A percentile compares a stretch with the other conserved stretches of the same genome.
Evolutionary conservation across 805 yeast species (phyloP).

Genomic region (Saccharomycopsis fodiens): DNA sequence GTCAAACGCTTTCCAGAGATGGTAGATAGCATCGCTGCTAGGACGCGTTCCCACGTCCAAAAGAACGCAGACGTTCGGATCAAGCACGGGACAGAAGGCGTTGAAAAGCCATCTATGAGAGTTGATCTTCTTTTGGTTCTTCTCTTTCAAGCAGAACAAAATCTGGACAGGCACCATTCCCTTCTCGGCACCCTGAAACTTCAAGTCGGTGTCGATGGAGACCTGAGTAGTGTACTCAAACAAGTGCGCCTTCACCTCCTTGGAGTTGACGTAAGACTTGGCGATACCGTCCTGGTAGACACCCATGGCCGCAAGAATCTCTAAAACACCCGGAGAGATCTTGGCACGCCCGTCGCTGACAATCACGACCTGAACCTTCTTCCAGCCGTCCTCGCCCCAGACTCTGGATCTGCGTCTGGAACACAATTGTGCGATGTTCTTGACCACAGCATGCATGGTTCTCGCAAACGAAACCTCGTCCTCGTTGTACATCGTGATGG

Average conservation of each 20-base stretch:
- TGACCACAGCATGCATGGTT: slow-evolving; percentile 91
- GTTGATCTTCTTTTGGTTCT: slow-evolving; percentile 87
- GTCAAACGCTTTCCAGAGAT: slow-evolving; percentile 96
- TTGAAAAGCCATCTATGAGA: slow-evolving; percentile 98
- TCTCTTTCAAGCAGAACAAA: slow-evolving; percentile 85
- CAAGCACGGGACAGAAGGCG: slow-evolving; percentile 84
- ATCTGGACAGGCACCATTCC: slow-evolving; percentile 93
- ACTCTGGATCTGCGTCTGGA: slow-evolving; percentile 72
- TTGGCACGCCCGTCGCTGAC: slow-evolving; percentile 94
- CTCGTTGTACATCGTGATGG: slow-evolving; percentile 97
- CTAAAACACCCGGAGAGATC: slow-evolving; percentile 76
- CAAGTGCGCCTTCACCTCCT: slow-evolving; percentile 86
- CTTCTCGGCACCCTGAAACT: slow-evolving; percentile 84
- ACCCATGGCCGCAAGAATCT: slow-evolving; percentile 88
- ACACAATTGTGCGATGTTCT: slow-evolving; percentile 81
- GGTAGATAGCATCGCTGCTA: slow-evolving; percentile 80
- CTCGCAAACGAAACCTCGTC: slow-evolving; percentile 84
- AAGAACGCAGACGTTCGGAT: slow-evolving; percentile 83
- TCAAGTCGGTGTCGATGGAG: slow-evolving; percentile 80
- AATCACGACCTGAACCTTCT: slow-evolving; percentile 85
- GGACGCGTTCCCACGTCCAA: slow-evolving; percentile 98
- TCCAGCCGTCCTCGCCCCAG: slow-evolving; percentile 98
- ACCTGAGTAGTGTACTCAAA: slow-evolving; percentile 96
- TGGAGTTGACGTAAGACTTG: slow-evolving; percentile 84
- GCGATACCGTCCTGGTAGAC: slow-evolving; percentile 97